Evolutionary conservation across 2,329 filamentous ascomycete genomes (phyloP), one percentile per base, ranked within the genome.

Genomic region (Fusarium sacchari): DNA sequence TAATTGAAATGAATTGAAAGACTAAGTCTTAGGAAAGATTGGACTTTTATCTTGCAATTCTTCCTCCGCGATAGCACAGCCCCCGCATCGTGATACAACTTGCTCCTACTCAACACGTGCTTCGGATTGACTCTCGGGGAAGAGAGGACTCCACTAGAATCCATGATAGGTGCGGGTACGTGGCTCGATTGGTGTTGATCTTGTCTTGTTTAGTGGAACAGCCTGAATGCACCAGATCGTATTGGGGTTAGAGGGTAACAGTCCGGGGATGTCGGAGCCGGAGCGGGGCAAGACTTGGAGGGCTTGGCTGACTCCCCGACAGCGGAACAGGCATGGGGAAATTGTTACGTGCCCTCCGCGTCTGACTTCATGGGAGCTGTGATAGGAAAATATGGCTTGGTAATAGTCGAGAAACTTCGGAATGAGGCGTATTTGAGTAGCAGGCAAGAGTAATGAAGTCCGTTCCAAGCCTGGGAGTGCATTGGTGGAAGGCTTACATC

Each of bases 251-350:
- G 42, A 46, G 42, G 46, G 20, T 6, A 12, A 4, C 11, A 20
- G 15, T 3, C 47, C 75, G 73, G 75, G 75, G 73, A 69, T 68
- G 4, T 12, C 66, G 66, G 66, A 42, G 66, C 66, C 66, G 66
- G 57, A 24, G 52, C 18, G 64, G 62, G 50, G 26, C 28, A 6
- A 20, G 6, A 10, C 17, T 44, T 3, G 6, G 11, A 34, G 7
- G 9, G 6, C n/a, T n/a, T 43, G n/a, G 26, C 22, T 26, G 3
- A 20, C n/a, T 56, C 22, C 34, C 34, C 50, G 20, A 30, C 15
- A 24, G 13, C 37, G 7, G 32, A 12, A 24, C 9, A 49, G 12
- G 5, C 14, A 11, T 36, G 14, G 9, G 6, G 8, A 44, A 17
- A 10, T 15, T 15, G 7, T 26, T 12, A 36, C n/a, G 6, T 11